phyloP scores from a whole-genome alignment of 1,284 basidiomycete species.

The Tranzscheliella williamsii region DNA sequence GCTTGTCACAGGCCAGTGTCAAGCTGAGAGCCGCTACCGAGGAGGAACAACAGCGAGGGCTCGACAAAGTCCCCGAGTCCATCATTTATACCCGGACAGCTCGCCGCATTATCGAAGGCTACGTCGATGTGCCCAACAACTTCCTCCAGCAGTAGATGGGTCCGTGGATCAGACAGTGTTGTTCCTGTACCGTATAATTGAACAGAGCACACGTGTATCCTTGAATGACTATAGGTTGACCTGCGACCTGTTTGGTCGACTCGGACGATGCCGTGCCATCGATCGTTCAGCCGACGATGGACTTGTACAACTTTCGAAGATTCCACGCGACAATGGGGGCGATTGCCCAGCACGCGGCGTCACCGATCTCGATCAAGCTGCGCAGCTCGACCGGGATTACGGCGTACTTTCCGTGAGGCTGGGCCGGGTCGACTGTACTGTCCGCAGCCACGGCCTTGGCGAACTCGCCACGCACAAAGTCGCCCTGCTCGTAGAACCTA shows the following conservation, averaged over 20 bases:
- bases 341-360: conserved; percentile 39
- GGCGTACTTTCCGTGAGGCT: conserved; percentile 13
- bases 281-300: conserved; percentile 14
- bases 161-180: background rate
- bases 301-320: conserved; percentile 7
- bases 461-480: conserved; percentile 47
- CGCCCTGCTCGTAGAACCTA: conserved; percentile 65
- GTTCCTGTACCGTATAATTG: background rate
- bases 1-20: conserved; percentile 44
- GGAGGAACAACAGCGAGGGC: background rate
- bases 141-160: conserved; percentile 1
- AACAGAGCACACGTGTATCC: too few relatives aligned
- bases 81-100: conserved; percentile 53
- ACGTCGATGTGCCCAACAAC: conserved; percentile 20
- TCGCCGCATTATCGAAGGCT: conserved; percentile 46
- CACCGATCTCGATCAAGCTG: conserved; percentile 33
- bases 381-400: conserved; percentile 38
- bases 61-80: conserved; percentile 10
- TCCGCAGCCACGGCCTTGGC: conserved; percentile 2
- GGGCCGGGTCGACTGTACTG: conserved; percentile 1
- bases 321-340: conserved; percentile 9
- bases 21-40: conserved; percentile 2
- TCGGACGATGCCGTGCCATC: too few relatives aligned
- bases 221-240: too few relatives aligned
- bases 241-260: too few relatives aligned